Conservation (phyloP, 2,329 filamentous ascomycete genomes). For the Verticillium dahliae region DNA sequence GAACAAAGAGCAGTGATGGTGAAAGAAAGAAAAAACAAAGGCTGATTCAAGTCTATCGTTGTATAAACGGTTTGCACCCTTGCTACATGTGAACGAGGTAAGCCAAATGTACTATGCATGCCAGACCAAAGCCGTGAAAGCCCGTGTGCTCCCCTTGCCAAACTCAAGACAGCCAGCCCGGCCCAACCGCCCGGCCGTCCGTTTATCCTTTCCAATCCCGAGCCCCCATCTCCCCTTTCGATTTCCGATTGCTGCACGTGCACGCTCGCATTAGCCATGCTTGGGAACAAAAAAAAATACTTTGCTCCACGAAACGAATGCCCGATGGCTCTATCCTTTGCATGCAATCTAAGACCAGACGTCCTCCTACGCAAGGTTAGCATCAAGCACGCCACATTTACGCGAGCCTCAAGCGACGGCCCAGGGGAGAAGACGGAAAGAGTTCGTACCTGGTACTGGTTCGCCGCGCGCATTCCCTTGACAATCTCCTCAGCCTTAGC, state of each 20-base stretch:
- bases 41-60: background rate
- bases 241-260: background rate
- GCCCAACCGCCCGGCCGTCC: background rate
- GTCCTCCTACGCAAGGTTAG: slow-evolving; percentile 52
- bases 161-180: too few species aligned
- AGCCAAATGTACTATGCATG: background rate
- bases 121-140: background rate
- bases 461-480: slow-evolving; percentile 90
- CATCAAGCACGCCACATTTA: background rate
- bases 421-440: background rate
- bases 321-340: slow-evolving; percentile 1
- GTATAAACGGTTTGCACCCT: background rate
- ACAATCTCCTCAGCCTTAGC: slow-evolving; percentile 92
- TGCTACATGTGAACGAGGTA: background rate
- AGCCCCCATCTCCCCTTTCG: background rate
- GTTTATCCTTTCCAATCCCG: background rate
- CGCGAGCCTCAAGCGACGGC: background rate
- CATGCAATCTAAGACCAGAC: slow-evolving; percentile 54
- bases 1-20: too few species aligned
- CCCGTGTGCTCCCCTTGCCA: background rate
- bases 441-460: slow-evolving; percentile 81
- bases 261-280: background rate
- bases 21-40: background rate
- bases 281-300: background rate
- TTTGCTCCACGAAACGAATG: background rate